Base-by-base conservation (phyloP, 2,329 filamentous ascomycete genomes). In the Aureobasidium sp. region DNA sequence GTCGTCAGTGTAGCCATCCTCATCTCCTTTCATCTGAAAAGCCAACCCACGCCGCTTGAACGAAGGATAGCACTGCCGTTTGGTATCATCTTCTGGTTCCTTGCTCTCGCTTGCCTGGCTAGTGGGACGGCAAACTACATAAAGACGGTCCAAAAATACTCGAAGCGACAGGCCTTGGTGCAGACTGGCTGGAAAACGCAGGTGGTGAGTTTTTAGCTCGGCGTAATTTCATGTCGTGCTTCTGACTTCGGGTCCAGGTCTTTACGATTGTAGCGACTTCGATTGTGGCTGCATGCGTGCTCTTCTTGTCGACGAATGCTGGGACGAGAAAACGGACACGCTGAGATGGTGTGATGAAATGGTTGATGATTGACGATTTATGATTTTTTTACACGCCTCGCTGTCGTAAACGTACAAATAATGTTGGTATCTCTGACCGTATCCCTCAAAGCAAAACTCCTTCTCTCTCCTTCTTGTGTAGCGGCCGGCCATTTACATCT, bases 161-260 rank as follows among this genome's bases (percentile, higher is more conserved):
- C 88, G 67, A 81, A 83, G 42, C 85, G 86, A 66, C 81, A 82
- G 30, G 94, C 94, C 0, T 82, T 97, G 65, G 94, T 99, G 42
- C 94, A 99, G 77, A 89, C 86, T 34, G 94, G 94, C 1, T 94
- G 90, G 88, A 93, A 91, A 75, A 97, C 94, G 41, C 92, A 97
- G 72, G 74, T 87, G 45, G 89, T 96, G 52, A 66, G 73, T 69
- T 16, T 16, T 42, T 10, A 27, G 27, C 13, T n/a, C 15, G 3
- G 25, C 45, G 2, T 32, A 1, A 9, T 5, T 29, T n/a, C n/a
- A 7, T 32, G 29, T 7, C 21, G 9, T 16, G 39, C 36, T 70
- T 39, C 32, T 57, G 37, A 34, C 32, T 11, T 41, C 30, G 52
- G n/a, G 49, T 36, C 48, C 58, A 88, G 86, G 77, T 87, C 29